Percentiles rank a stretch among this genome's conserved stretches.
These are phyloP conservation scores for Leccinum griseonigrum DNA, from an alignment of 1,284 basidiomycete genomes.

Conservation along the genomic window DNA sequence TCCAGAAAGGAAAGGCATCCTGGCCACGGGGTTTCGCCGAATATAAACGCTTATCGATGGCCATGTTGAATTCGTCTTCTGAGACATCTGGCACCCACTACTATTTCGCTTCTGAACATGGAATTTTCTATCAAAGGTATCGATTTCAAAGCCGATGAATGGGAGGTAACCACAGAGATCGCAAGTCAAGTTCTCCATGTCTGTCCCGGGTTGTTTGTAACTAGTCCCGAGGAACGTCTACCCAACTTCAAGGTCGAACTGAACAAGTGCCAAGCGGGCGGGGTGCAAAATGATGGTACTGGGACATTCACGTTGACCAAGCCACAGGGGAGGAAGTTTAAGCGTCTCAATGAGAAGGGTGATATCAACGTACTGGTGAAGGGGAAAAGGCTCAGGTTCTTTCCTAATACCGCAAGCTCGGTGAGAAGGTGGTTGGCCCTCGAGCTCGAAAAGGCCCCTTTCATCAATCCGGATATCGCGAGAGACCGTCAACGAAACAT, in stretches of 20 bases:
- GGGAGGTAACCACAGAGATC: conserved; percentile 54
- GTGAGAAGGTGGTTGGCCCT: conserved; percentile 27
- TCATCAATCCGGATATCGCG: conserved; percentile 57
- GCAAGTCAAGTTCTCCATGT: conserved; percentile 52
- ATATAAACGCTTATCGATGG: conserved; percentile 10
- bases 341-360: conserved; percentile 41
- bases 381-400: conserved; percentile 31
- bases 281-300: conserved; percentile 56
- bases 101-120: conserved; percentile 34
- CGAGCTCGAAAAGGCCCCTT: conserved; percentile 56
- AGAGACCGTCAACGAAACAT: conserved; percentile 50
- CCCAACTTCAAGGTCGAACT: conserved; percentile 59
- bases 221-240: conserved; percentile 35
- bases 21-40: not conserved
- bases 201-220: conserved; percentile 37
- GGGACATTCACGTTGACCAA: conserved; percentile 47
- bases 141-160: conserved; percentile 46
- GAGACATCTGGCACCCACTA: not conserved
- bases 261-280: conserved; percentile 45
- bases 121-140: conserved; percentile 50
- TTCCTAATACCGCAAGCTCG: conserved; percentile 11
- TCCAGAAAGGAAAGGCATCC: conserved; percentile 11
- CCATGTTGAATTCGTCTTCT: not conserved
- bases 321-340: conserved; percentile 44
- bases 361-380: conserved; percentile 38